phyloP scores from a whole-genome alignment of 352 stramenopile species.

The Globisporangium lucens region DNA sequence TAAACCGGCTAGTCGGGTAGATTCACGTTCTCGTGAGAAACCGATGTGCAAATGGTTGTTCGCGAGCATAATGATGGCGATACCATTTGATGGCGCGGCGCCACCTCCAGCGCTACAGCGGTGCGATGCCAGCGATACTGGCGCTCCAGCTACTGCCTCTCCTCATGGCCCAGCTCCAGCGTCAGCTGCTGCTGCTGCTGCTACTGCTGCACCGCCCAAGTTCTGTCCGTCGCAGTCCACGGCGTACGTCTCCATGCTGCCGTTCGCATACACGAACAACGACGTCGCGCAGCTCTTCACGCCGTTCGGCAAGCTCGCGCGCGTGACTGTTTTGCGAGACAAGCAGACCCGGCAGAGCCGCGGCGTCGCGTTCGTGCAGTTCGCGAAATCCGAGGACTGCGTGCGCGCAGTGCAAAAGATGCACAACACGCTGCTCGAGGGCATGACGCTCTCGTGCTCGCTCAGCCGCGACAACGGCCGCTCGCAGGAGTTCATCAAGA shows the following conservation, averaged over 20 bases:
- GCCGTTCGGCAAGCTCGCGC: slow-evolving; percentile 68
- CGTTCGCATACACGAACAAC: slow-evolving; percentile 86
- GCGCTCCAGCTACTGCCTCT: background rate
- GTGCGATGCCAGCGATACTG: background rate
- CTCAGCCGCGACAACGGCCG: slow-evolving; percentile 81
- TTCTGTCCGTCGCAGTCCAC: slow-evolving; percentile 37
- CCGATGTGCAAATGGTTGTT: background rate
- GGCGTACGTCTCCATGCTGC: slow-evolving; percentile 87
- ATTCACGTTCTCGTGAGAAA: too few relatives aligned
- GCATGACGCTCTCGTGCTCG: slow-evolving; percentile 59
- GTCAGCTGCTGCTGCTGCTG: background rate
- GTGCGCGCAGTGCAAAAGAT: slow-evolving; percentile 45
- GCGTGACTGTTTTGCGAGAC: slow-evolving; percentile 74
- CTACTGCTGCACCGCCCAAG: background rate
- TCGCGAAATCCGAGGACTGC: slow-evolving; percentile 65
- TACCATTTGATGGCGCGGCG: background rate
- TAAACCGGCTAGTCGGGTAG: too few relatives aligned
- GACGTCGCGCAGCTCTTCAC: slow-evolving; percentile 85
- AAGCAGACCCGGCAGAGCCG: slow-evolving; percentile 67
- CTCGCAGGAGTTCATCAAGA: slow-evolving; percentile 70
- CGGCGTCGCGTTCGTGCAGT: slow-evolving; percentile 86
- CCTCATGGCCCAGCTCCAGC: background rate
- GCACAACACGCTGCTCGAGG: slow-evolving; percentile 60
- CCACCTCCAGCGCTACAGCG: background rate
- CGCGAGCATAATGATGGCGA: background rate